phyloP scores from a whole-genome alignment of 805 yeast species.

The Teunomyces lycoperdinae region DNA sequence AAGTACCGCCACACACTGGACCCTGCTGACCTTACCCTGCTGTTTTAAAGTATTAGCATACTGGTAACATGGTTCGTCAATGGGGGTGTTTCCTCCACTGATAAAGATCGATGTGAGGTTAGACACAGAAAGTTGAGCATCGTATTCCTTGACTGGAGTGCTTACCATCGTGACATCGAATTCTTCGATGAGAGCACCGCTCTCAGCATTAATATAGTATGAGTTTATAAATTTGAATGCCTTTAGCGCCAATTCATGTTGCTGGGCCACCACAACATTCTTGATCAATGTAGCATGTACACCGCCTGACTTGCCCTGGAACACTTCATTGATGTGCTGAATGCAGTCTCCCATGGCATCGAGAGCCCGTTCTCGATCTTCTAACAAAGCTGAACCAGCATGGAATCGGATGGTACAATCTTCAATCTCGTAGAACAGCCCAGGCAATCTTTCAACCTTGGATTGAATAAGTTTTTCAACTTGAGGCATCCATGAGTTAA shows the following conservation, averaged over 20 bases:
- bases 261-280: conserved; percentile 69
- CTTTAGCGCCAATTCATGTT: conserved; percentile 52
- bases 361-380: conserved; percentile 58
- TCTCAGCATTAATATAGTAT: conserved; percentile 23
- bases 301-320: conserved; percentile 43
- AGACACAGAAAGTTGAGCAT: background rate
- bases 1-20: conserved; percentile 54
- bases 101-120: conserved; percentile 36
- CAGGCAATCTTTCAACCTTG: conserved; percentile 75
- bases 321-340: conserved; percentile 77
- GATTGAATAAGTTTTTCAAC: conserved; percentile 55
- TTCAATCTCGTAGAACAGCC: conserved; percentile 66
- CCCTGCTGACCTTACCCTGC: conserved; percentile 39
- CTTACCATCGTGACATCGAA: conserved; percentile 21
- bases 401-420: conserved; percentile 78
- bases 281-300: conserved; percentile 77
- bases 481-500: conserved; percentile 55
- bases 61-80: conserved; percentile 67
- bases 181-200: conserved; percentile 19
- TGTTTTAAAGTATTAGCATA: conserved; percentile 44
- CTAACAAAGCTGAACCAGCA: conserved; percentile 64
- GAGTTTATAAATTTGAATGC: conserved; percentile 54
- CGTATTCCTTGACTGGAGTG: conserved; percentile 11
- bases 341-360: conserved; percentile 80
- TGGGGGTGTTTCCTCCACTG: conserved; percentile 64